phyloP scores from a whole-genome alignment of 306 rosid species.

The Fragaria nilgerrensis region DNA sequence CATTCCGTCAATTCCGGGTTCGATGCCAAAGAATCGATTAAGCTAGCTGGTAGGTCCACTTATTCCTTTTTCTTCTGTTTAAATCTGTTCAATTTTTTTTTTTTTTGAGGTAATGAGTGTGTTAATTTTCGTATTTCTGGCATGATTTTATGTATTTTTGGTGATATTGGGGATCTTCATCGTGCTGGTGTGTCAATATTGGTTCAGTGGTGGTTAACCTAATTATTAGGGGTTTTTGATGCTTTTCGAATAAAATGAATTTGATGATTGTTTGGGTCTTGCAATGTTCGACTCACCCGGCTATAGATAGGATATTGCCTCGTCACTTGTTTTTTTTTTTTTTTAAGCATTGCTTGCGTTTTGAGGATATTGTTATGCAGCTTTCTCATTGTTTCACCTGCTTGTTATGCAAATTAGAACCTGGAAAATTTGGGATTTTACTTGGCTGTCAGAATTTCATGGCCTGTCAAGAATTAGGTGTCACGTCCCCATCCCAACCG shows the following conservation, averaged over 20 bases:
- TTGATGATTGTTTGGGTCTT: background rate
- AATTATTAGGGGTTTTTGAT: constrained; percentile 8
- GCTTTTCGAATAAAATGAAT: background rate
- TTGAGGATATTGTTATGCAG: background rate
- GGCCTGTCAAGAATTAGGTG: background rate
- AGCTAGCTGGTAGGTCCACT: constrained; percentile 54
- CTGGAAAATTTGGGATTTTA: background rate
- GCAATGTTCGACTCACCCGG: constrained; percentile 8
- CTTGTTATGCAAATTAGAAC: background rate
- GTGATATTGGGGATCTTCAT: background rate
- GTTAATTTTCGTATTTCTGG: background rate
- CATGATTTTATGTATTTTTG: background rate
- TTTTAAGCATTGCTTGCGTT: background rate
- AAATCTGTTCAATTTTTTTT: too few species aligned
- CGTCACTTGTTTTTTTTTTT: background rate
- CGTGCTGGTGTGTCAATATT: background rate
- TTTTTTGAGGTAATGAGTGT: background rate
- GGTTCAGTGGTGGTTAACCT: background rate
- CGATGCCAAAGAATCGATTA: constrained; percentile 62
- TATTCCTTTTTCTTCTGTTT: background rate
- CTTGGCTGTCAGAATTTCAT: background rate
- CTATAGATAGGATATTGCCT: background rate
- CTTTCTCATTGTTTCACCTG: background rate
- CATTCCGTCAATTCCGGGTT: constrained; percentile 28
- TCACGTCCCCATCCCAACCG: background rate